Evolutionary conservation across 83 land plant genomes (phyloP), one percentile per base, ranked within the genome.

Genomic region (Thuja plicata): DNA sequence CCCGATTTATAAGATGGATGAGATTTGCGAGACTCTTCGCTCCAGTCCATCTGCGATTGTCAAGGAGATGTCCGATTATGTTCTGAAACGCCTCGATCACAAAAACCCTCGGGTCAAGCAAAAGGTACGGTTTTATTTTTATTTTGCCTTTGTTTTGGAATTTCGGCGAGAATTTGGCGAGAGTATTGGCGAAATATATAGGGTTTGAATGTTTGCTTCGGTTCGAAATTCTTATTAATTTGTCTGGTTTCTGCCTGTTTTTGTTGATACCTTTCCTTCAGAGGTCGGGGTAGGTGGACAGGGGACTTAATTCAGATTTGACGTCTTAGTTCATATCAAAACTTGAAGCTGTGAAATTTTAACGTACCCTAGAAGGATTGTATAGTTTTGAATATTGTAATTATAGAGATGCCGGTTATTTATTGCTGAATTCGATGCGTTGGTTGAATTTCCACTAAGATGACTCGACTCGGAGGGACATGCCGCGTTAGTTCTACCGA

Each of bases 101-200:
- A 97, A 93, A 92, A 96, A 95, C 91, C 98, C 99, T 2, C 21
- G 95, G 41, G 99, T 97, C 57, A 97, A 96, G 85, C 99, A 97
- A 77, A 97, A 97, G 98, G 99, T 90, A 70, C 12, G 89, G 8
- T 43, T 24, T 21, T 2, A 43, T 52, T 45, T 78, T 78, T 40
- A 13, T 78, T 40, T 21, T 24, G 0, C 6, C 30, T 24, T 66
- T 66, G 73, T 7, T 66, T 27, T 66, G 73, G n/a, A 66, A 8
- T 54, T 54, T 15, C 57, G 3, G 12, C 19, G 15, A 54, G 57
- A 16, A 15, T 66, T 66, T 21, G 70, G n/a, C 8, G 27, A 60
- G 27, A 4, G 70, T 60, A 21, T 24, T 27, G 73, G 10, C 73
- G 1, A 1, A 66, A 24, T 76, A 76, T 24, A 3, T 4, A 34